phyloP scores from a whole-genome alignment of 164 flowering plant genomes.

The Umbilicus rupestris region DNA sequence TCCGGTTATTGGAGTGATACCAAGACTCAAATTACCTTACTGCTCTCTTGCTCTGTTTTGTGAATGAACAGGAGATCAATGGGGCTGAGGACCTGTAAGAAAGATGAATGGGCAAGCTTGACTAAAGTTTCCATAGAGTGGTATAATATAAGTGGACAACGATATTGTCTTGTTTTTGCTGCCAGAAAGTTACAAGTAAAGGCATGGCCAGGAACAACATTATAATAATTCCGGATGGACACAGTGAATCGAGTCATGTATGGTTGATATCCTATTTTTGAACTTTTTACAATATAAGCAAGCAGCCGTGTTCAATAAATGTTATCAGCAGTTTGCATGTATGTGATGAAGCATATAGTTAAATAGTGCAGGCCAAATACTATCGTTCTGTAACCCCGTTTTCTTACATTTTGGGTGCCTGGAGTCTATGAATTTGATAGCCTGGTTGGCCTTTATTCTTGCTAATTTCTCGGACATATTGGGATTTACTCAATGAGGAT shows the following conservation, averaged over 20 bases:
- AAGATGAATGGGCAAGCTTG: neutral
- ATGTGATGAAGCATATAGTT: too few relatives aligned
- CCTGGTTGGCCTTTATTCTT: too few relatives aligned
- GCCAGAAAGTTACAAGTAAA: neutral
- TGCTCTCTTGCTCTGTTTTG: neutral
- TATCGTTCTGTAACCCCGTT: too few relatives aligned
- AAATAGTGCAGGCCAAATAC: too few relatives aligned
- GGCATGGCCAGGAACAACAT: neutral
- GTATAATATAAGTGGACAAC: neutral
- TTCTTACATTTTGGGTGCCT: too few relatives aligned
- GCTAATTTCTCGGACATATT: too few relatives aligned
- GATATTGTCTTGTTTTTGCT: neutral
- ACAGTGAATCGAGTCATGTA: neutral
- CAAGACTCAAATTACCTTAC: neutral
- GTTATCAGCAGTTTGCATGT: too few relatives aligned
- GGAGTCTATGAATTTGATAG: too few relatives aligned
- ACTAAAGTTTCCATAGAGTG: neutral
- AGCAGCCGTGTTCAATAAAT: neutral
- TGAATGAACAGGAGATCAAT: conserved; percentile 21
- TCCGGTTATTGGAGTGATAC: neutral
- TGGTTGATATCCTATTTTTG: neutral
- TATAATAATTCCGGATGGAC: neutral
- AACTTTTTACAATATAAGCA: neutral
- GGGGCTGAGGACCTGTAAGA: conserved; percentile 20
- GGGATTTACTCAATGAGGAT: too few relatives aligned